Conservation (phyloP, 176 grass and related monocot species). For the Oryza glumipatula region DNA sequence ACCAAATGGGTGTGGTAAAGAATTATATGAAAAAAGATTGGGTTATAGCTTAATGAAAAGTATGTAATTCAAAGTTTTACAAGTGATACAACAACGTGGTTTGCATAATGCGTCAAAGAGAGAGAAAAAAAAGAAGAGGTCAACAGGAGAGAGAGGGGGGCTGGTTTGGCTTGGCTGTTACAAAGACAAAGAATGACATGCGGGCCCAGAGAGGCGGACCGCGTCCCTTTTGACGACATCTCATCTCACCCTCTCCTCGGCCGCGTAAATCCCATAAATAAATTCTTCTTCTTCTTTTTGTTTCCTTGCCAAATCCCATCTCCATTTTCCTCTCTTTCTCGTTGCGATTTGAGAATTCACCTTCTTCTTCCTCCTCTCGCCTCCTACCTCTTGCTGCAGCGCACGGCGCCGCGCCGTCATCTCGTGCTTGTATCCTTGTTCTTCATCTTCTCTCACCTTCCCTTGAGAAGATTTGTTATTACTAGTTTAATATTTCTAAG, state of each 20-base stretch:
- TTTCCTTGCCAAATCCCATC: background rate
- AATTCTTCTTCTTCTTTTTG: background rate
- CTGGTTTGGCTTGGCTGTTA: too few relatives aligned
- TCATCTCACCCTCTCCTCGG: too few relatives aligned
- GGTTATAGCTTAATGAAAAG: too few relatives aligned
- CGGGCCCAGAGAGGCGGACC: background rate
- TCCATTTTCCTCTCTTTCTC: background rate
- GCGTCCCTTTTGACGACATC: too few relatives aligned
- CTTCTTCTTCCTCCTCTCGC: conserved; percentile 16
- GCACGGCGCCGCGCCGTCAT: background rate
- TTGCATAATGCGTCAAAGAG: background rate
- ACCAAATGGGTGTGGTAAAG: too few relatives aligned
- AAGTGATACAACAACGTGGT: background rate
- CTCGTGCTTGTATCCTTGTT: background rate
- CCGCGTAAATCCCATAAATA: too few relatives aligned
- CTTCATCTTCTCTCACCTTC: too few relatives aligned
- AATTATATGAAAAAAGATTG: too few relatives aligned
- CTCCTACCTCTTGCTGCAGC: background rate
- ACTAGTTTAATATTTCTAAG: background rate
- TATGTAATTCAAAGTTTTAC: background rate
- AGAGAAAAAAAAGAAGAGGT: background rate
- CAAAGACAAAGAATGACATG: background rate
- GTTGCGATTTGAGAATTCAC: background rate
- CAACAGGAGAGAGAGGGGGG: background rate
- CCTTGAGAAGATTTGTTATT: background rate